phyloP scores from a whole-genome alignment of 2,329 filamentous ascomycete genomes.

The Diaporthe citriasiana region DNA sequence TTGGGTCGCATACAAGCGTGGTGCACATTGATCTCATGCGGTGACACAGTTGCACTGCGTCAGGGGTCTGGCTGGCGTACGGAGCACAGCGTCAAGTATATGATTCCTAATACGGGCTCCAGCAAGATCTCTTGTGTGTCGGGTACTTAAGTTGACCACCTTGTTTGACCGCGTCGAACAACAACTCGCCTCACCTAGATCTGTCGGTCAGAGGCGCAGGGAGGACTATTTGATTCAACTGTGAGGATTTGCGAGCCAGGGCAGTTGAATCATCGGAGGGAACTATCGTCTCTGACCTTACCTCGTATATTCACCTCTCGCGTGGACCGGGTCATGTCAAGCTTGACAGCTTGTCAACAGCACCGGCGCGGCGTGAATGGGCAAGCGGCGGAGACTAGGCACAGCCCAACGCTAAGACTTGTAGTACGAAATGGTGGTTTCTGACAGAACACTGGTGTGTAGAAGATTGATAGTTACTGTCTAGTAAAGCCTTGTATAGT shows the following conservation, averaged over 20 bases:
- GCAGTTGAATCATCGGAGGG: neutral
- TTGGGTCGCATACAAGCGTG: neutral
- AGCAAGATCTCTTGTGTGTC: neutral
- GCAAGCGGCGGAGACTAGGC: too few species aligned
- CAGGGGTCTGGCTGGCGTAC: conserved; percentile 6
- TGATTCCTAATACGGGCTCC: neutral
- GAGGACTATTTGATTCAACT: neutral
- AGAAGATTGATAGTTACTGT: too few species aligned
- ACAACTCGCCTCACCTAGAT: neutral
- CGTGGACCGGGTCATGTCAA: too few species aligned
- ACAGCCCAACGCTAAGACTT: too few species aligned
- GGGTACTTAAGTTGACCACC: neutral
- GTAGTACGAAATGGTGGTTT: too few species aligned
- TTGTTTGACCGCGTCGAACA: neutral
- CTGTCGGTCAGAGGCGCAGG: neutral
- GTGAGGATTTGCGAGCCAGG: neutral
- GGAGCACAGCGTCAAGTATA: neutral
- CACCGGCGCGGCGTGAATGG: too few species aligned
- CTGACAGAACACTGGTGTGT: too few species aligned
- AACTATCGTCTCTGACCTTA: neutral
- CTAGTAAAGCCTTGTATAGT: too few species aligned
- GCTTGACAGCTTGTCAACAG: too few species aligned
- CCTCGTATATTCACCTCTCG: too few species aligned
- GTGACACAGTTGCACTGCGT: conserved; percentile 2
- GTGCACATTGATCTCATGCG: neutral